These are phyloP conservation scores for Penicillium sp. DNA, from an alignment of 2,329 filamentous ascomycete species.

Conservation along the genomic window DNA sequence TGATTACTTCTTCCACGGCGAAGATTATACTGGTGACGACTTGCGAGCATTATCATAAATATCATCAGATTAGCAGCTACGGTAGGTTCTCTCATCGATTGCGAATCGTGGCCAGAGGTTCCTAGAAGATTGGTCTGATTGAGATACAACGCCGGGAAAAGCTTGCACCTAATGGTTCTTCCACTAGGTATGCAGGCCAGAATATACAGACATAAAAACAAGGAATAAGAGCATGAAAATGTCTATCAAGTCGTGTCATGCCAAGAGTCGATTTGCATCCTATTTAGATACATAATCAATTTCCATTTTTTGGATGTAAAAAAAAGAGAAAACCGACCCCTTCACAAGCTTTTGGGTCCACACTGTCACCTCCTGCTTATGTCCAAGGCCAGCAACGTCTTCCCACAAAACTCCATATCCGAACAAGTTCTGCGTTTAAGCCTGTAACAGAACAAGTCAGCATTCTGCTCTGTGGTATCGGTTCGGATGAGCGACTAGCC, in stretches of 20 bases:
- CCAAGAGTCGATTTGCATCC: constrained; percentile 40
- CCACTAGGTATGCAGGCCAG: no score
- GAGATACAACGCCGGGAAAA: no score
- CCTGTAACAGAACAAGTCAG: constrained; percentile 23
- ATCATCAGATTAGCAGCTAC: no score
- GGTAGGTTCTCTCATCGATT: no score
- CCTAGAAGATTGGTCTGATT: no score
- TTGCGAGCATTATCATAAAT: no score
- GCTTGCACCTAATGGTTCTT: no score
- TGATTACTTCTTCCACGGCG: no score
- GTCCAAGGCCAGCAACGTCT: constrained; percentile 32
- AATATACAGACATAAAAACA: no score
- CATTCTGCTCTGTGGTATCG: neutral
- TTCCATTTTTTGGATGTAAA: constrained; percentile 34
- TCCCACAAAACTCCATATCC: constrained; percentile 39
- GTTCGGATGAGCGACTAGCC: neutral
- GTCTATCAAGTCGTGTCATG: constrained; percentile 35
- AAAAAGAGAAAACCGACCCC: constrained; percentile 33
- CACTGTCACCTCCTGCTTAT: constrained; percentile 28
- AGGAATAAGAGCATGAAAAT: constrained; percentile 5
- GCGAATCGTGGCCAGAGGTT: no score
- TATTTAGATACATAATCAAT: constrained; percentile 42
- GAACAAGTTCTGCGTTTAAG: constrained; percentile 31
- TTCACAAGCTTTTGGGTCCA: constrained; percentile 32
- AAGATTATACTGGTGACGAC: no score